phyloP scores from a whole-genome alignment of 2,329 filamentous ascomycete genomes.

The Rachicladosporium sp. region DNA sequence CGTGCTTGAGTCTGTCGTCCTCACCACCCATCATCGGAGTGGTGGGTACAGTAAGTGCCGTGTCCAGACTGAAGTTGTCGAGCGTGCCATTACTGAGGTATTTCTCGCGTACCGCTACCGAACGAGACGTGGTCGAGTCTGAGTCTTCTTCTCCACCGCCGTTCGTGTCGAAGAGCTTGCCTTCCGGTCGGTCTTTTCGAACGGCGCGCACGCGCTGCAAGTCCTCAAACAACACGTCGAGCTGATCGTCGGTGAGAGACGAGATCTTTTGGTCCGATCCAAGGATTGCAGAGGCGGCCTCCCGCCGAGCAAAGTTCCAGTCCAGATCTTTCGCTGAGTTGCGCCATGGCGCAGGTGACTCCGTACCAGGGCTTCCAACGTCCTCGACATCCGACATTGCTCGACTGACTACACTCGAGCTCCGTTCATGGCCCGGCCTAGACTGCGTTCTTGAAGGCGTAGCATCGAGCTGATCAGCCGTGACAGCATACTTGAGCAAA shows the following conservation, averaged over 20 bases:
- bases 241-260: conserved; percentile 80
- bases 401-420: conserved; percentile 52
- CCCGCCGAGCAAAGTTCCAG: conserved; percentile 84
- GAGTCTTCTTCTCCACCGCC: conserved; percentile 60
- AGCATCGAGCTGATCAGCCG: conserved; percentile 50
- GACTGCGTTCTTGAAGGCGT: conserved; percentile 28
- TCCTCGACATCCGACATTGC: conserved; percentile 65
- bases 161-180: conserved; percentile 38
- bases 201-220: conserved; percentile 80
- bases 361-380: conserved; percentile 58
- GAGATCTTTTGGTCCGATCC: conserved; percentile 86
- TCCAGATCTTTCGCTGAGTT: conserved; percentile 69
- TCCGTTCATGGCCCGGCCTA: conserved; percentile 61
- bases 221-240: conserved; percentile 87
- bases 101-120: conserved; percentile 54
- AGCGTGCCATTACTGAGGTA: conserved; percentile 79
- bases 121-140: conserved; percentile 76
- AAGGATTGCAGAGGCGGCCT: conserved; percentile 83
- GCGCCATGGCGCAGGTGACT: conserved; percentile 56
- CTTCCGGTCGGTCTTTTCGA: conserved; percentile 54
- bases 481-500: conserved; percentile 70
- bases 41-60: conserved; percentile 83
- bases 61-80: conserved; percentile 93
- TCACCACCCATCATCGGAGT: conserved; percentile 79
- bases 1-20: conserved; percentile 60